Base-by-base conservation (phyloP, 2,329 filamentous ascomycete genomes). In the Fusarium proliferatum region DNA sequence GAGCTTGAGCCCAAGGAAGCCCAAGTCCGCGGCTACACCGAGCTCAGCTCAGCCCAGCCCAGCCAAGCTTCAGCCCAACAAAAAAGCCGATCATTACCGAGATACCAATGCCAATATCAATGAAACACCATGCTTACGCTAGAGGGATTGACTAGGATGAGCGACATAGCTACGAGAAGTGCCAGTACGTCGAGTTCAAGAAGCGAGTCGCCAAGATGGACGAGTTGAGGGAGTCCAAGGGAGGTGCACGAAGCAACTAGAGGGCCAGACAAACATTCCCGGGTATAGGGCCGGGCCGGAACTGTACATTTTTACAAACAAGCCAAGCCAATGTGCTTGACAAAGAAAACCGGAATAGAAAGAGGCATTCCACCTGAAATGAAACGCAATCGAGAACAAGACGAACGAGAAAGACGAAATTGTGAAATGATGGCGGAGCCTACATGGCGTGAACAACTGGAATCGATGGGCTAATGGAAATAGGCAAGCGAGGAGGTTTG, bases 151-250 rank as follows among this genome's bases (percentile, higher is more conserved):
- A 65, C 67, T 81, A 98, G 96, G 91, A 95, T 83, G 96, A 99
- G 88, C 89, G 96, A 87, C 96, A 99, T 86, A 93, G 92, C 81
- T 99, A 99, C 88, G 96, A 99, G 84, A 98, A 98, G 85, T 99
- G 96, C 90, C 96, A 99, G 82, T 99, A 99, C 85, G 93, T 93
- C 75, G 96, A 98, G 84, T 99, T 99, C 89, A 97, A 97, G 91
- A 94, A 96, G 89, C 92, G 96, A 67, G 96, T 99, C 75, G 94
- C 93, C 81, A 98, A 97, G 91, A 99, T 99, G 96, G 91, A 98
- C 80, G 95, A 99, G 87, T 86, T 99, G 81, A 90, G 95, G 81
- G 95, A 91, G 76, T 91, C 93, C 69, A 97, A 97, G 89, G 90
- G 86, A 67, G 95, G 94, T 71, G 91, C 89, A 80, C 90, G 96